Evolutionary conservation across 164 flowering plant genomes (phyloP).

Genomic region (Euptelea pleiosperma): DNA sequence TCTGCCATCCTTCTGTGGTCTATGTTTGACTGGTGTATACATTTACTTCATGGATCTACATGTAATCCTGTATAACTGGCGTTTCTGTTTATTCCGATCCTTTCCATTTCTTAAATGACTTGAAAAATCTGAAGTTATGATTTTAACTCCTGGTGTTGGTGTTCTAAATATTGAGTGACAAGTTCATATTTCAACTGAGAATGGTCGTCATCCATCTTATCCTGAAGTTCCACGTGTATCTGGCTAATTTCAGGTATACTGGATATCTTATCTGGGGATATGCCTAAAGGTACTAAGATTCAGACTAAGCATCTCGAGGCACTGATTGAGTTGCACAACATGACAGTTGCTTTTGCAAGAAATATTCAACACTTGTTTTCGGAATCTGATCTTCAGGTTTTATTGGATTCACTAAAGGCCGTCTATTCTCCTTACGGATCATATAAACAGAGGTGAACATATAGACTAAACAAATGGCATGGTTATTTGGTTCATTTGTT

Average conservation of each 20-base stretch:
- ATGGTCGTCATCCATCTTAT: constrained; percentile 6
- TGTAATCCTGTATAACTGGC: no score
- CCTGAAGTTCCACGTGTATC: constrained; percentile 10
- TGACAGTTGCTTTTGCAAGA: constrained; percentile 82
- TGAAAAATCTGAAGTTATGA: no score
- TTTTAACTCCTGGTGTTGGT: no score
- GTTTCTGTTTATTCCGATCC: not conserved
- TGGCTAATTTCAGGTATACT: constrained; percentile 57
- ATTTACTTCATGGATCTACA: no score
- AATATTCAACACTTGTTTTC: constrained; percentile 92
- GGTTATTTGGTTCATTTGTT: constrained; percentile 2
- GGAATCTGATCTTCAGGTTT: constrained; percentile 64
- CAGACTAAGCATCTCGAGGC: constrained; percentile 90
- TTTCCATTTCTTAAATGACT: not conserved
- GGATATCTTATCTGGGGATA: constrained; percentile 86
- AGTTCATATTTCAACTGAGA: constrained; percentile 5
- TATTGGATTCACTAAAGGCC: constrained; percentile 69
- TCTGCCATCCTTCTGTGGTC: not conserved
- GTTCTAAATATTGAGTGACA: not conserved
- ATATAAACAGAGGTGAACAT: constrained; percentile 76
- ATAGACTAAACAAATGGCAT: not conserved
- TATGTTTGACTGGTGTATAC: not conserved
- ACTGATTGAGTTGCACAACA: constrained; percentile 83
- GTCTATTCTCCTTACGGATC: constrained; percentile 77
- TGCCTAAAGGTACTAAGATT: constrained; percentile 77